Conservation (phyloP, 208 protist species). For the Wallacemonas rigidus region DNA sequence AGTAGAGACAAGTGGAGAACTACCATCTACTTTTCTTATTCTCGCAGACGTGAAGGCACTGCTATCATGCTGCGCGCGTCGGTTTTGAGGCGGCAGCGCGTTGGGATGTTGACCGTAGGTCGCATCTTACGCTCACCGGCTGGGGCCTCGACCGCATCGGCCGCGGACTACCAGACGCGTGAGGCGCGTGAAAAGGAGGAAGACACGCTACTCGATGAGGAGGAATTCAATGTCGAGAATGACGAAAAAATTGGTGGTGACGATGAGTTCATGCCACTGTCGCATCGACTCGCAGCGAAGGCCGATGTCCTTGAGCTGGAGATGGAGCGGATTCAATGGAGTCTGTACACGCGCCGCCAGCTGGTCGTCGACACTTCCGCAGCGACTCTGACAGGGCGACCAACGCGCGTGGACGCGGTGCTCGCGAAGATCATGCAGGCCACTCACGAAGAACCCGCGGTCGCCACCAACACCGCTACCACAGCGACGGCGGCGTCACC, state of each 20-base stretch:
- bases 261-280: conserved; percentile 54
- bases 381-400: conserved; percentile 45
- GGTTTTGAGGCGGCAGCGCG: neutral
- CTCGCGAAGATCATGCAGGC: conserved; percentile 11
- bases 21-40: too few relatives aligned
- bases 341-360: conserved; percentile 57
- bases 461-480: neutral
- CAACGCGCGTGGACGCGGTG: conserved; percentile 41
- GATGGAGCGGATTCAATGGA: conserved; percentile 58
- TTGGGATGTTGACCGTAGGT: neutral
- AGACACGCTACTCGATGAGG: conserved; percentile 68
- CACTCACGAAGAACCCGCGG: neutral
- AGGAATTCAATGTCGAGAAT: conserved; percentile 65
- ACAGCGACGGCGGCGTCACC: neutral
- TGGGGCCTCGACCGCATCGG: neutral
- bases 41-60: too few relatives aligned
- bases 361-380: conserved; percentile 50
- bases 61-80: too few relatives aligned
- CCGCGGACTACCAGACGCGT: conserved; percentile 6
- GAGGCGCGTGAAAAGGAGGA: conserved; percentile 42
- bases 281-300: conserved; percentile 50
- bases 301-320: conserved; percentile 66
- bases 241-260: conserved; percentile 23
- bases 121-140: neutral
- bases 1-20: too few relatives aligned